These are phyloP conservation scores for Apophysomyces elegans DNA, from an alignment of 371 early-diverging fungal genomes.

Conservation along the genomic window DNA sequence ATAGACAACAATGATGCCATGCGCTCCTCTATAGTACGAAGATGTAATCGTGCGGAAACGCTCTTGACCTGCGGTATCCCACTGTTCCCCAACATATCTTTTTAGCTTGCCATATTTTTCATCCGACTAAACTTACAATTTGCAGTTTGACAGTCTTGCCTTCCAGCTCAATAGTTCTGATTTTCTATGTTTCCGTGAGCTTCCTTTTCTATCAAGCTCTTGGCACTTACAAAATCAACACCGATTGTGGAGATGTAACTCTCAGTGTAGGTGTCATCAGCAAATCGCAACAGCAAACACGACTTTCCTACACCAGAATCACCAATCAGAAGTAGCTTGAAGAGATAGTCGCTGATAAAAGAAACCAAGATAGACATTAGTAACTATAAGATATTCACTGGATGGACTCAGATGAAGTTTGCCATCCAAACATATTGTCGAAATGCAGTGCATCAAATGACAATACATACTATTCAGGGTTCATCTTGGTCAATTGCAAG, in stretches of 20 bases:
- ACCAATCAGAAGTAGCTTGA: constrained; percentile 99
- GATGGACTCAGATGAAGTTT: not conserved
- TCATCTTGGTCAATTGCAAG: constrained; percentile 27
- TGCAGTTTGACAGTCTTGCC: constrained; percentile 99
- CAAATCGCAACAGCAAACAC: constrained; percentile 97
- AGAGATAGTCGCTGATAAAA: constrained; percentile 88
- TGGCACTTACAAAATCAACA: constrained; percentile 85
- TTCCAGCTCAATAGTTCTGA: constrained; percentile 98
- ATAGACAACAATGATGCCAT: constrained; percentile 99
- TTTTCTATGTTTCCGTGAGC: constrained; percentile 74
- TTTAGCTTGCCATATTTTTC: not conserved
- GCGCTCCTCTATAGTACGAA: constrained; percentile 98
- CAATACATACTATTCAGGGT: constrained; percentile 46
- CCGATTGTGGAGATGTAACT: constrained; percentile 99
- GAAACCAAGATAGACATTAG: constrained; percentile 5
- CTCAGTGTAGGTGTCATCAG: constrained; percentile 98
- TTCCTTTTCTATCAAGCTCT: constrained; percentile 1
- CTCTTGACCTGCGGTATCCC: constrained; percentile 99
- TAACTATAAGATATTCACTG: not conserved
- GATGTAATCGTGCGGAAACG: constrained; percentile 99
- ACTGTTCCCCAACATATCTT: constrained; percentile 41
- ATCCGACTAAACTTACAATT: constrained; percentile 69
- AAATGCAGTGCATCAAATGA: constrained; percentile 7
- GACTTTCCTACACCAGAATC: constrained; percentile 99
- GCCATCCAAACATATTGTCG: not conserved